Percentiles rank a stretch among this genome's conserved stretches.
Conservation (phyloP, 495 filamentous ascomycete species). For the Mycothermus thermophilus region DNA sequence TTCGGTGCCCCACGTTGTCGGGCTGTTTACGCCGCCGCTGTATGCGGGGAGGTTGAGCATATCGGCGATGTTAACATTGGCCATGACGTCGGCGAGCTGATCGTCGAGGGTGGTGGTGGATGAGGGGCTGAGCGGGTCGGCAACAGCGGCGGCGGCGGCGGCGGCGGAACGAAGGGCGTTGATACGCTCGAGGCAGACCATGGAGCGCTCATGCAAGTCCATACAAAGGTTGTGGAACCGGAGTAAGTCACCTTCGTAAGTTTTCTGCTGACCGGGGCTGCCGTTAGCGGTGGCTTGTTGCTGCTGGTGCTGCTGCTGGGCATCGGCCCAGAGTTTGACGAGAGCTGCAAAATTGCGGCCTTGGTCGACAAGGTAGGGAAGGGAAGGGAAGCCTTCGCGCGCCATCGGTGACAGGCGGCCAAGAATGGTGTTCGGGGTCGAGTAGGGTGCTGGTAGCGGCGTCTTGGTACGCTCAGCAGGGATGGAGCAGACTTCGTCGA, state of each 20-base stretch:
- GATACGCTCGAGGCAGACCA: constrained; percentile 19
- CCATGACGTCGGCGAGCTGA: not conserved
- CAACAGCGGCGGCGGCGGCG: constrained; percentile 46
- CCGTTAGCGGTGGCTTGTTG: too few relatives aligned
- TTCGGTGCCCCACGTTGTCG: constrained; percentile 25
- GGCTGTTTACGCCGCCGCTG: constrained; percentile 18
- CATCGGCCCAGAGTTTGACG: constrained; percentile 74
- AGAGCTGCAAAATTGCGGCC: constrained; percentile 78
- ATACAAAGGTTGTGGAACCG: constrained; percentile 65
- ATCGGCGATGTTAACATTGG: constrained; percentile 7
- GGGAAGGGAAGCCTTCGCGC: constrained; percentile 83
- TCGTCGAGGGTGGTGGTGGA: too few relatives aligned
- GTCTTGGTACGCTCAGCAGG: constrained; percentile 51
- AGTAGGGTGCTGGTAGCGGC: constrained; percentile 71
- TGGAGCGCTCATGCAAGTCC: constrained; percentile 55
- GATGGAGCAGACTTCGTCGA: constrained; percentile 76
- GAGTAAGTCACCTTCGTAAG: constrained; percentile 49
- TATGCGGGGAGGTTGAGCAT: constrained; percentile 20
- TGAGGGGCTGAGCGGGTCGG: constrained; percentile 28
- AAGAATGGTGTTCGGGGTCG: constrained; percentile 83
- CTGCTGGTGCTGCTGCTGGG: constrained; percentile 34
- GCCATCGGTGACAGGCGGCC: constrained; percentile 67
- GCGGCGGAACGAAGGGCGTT: constrained; percentile 35
- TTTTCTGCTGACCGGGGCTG: constrained; percentile 28
- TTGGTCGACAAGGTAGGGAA: constrained; percentile 90